Percentiles rank a stretch among this genome's conserved stretches.
Evolutionary conservation across 129 eudicot genomes (phyloP).

Genomic region (Flaveria linearis): DNA sequence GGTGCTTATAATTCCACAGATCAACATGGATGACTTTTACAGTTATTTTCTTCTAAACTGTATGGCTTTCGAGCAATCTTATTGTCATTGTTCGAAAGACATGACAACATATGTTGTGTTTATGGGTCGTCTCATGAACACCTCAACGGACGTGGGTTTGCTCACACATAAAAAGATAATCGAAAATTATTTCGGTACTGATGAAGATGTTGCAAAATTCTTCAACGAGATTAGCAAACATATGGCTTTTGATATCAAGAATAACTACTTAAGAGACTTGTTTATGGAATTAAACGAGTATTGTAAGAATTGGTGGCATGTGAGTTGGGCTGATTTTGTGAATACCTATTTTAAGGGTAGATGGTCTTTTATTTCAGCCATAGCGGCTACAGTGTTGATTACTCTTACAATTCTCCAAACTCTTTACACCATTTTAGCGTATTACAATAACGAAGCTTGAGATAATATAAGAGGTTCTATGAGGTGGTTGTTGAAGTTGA

Average conservation of each 20-base stretch:
- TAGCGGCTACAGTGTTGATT: conserved; percentile 33
- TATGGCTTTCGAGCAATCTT: conserved; percentile 37
- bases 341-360: conserved; percentile 39
- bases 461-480: background rate
- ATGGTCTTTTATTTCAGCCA: conserved; percentile 37
- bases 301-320: conserved; percentile 38
- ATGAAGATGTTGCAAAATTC: conserved; percentile 31
- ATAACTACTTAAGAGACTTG: conserved; percentile 24
- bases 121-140: conserved; percentile 39
- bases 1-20: conserved; percentile 31
- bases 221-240: conserved; percentile 33
- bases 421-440: conserved; percentile 19
- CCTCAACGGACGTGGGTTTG: conserved; percentile 15
- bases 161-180: conserved; percentile 31
- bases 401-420: conserved; percentile 28
- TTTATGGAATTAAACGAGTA: conserved; percentile 26
- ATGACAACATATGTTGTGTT: conserved; percentile 38
- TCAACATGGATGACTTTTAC: conserved; percentile 32
- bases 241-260: conserved; percentile 32
- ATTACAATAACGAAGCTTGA: background rate
- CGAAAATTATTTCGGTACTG: conserved; percentile 38
- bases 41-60: conserved; percentile 28
- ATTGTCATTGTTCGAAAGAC: conserved; percentile 33
- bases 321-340: conserved; percentile 36
- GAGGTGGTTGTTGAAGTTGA: background rate